Percentiles rank a stretch among this genome's conserved stretches.
These are phyloP conservation scores for Coniochaeta prunicola DNA, from an alignment of 2,329 filamentous ascomycete species.

Conservation along the genomic window DNA sequence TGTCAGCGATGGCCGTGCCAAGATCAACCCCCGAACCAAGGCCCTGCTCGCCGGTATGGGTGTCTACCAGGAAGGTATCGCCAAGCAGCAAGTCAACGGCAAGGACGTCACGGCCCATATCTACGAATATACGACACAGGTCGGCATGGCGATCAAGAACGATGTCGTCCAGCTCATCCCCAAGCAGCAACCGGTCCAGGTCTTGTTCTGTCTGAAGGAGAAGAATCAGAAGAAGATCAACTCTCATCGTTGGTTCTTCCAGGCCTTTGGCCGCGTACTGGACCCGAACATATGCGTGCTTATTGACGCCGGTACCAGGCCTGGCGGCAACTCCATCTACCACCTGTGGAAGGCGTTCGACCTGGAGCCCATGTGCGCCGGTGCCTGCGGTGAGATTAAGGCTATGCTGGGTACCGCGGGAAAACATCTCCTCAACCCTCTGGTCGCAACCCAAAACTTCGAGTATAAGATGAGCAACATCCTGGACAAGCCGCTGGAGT, in stretches of 20 bases:
- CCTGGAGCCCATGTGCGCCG: constrained; percentile 92
- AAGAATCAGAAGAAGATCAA: constrained; percentile 99
- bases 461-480: constrained; percentile 99
- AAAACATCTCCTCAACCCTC: constrained; percentile 83
- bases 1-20: constrained; percentile 91
- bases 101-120: constrained; percentile 97
- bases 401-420: constrained; percentile 84
- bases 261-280: constrained; percentile 85
- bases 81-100: constrained; percentile 93
- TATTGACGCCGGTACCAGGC: constrained; percentile 91
- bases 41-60: constrained; percentile 88
- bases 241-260: constrained; percentile 98
- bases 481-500: constrained; percentile 93
- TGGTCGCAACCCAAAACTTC: constrained; percentile 96
- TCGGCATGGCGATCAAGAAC: constrained; percentile 83
- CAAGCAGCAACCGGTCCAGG: constrained; percentile 85
- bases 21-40: constrained; percentile 89
- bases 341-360: constrained; percentile 99
- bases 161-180: constrained; percentile 78
- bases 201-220: constrained; percentile 97
- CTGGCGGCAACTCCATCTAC: constrained; percentile 91
- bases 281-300: constrained; percentile 96
- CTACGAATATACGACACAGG: constrained; percentile 89
- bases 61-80: constrained; percentile 96
- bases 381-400: constrained; percentile 98